Evolutionary conservation across 2,329 filamentous ascomycete genomes (phyloP), one percentile per base, ranked within the genome.

Genomic region (Monilinia polystroma): DNA sequence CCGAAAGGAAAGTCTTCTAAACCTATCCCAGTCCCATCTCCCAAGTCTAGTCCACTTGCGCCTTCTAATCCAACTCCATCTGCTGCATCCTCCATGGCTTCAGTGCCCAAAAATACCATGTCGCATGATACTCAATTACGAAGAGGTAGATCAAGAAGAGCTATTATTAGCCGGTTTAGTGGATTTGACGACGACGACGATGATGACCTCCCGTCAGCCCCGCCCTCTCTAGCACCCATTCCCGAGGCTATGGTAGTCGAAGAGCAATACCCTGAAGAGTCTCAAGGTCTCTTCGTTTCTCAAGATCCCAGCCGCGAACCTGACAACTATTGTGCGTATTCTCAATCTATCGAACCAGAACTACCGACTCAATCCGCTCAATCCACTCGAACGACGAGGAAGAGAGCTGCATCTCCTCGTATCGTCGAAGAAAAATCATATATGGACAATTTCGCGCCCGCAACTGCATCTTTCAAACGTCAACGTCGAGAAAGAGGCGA

Each of bases 361-460:
- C 26, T 35, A 18, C 20, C 20, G 35, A 23, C 45, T 26, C 57
- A 60, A 23, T 18, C 20, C 12, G 18, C 45, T 26, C 57, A 60
- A 23, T 12, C 20, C 12, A 35, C 53, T 11, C 64, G 67, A 52
- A 63, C 63, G 3, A 68, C 64, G 32, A 69, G 69, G 41, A 87
- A 87, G 72, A 78, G 85, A 32, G 75, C 74, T 2, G 79, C 80
- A 4, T 78, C 81, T 1, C 77, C 79, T 1, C 77, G 79, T 5
- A 70, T 80, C 20, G 75, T 77, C 62, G 70, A 72, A 66, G 73
- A 72, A 51, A 72, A 74, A 49, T 68, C 72, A 67, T 85, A 90
- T 11, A 85, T 94, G 76, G 87, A 92, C 18, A 82, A 84, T 29
- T 84, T 97, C 66, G 87, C 93, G 1, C 91, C 93, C 0, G 88